Evolutionary conservation across 352 stramenopile species (phyloP).

Genomic region (Pythium volutum): DNA sequence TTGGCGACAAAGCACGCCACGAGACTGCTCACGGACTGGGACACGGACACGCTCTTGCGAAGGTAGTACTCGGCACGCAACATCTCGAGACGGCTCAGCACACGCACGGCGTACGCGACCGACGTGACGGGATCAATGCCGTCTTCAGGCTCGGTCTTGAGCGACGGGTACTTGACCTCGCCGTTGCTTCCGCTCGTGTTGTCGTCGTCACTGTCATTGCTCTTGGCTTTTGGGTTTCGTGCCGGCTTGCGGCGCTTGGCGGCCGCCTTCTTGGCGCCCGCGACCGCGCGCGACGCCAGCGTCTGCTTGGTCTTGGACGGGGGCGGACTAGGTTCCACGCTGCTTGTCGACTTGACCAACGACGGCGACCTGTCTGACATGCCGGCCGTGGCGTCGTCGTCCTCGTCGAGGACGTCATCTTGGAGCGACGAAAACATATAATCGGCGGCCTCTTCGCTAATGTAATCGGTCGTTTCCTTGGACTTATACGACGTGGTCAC

Average conservation of each 20-base stretch:
- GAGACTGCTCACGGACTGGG: constrained; percentile 79
- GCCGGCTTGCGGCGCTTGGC: constrained; percentile 39
- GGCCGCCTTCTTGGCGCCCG: constrained; percentile 41
- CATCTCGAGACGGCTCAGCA: constrained; percentile 72
- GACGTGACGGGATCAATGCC: constrained; percentile 48
- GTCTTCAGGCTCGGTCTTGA: constrained; percentile 67
- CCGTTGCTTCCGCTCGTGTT: background rate
- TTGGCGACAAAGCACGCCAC: constrained; percentile 79
- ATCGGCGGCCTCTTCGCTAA: constrained; percentile 49
- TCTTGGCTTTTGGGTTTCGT: constrained; percentile 28
- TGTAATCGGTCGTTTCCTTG: constrained; percentile 30
- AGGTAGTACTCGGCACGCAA: constrained; percentile 77
- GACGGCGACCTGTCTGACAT: too few relatives aligned
- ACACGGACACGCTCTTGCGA: constrained; percentile 77
- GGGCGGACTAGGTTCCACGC: constrained; percentile 21
- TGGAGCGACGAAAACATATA: constrained; percentile 51
- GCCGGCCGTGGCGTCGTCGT: constrained; percentile 21
- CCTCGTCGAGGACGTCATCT: constrained; percentile 37
- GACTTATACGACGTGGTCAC: constrained; percentile 12
- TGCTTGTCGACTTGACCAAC: constrained; percentile 11
- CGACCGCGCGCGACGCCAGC: constrained; percentile 55
- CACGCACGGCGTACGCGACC: constrained; percentile 53
- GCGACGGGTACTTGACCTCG: constrained; percentile 60
- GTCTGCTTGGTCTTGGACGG: constrained; percentile 22
- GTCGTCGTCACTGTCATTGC: constrained; percentile 42